Percentiles rank a stretch among this genome's conserved stretches.
These are phyloP conservation scores for Agroathelia rolfsii DNA, from an alignment of 1,284 basidiomycete species.

Conservation along the genomic window DNA sequence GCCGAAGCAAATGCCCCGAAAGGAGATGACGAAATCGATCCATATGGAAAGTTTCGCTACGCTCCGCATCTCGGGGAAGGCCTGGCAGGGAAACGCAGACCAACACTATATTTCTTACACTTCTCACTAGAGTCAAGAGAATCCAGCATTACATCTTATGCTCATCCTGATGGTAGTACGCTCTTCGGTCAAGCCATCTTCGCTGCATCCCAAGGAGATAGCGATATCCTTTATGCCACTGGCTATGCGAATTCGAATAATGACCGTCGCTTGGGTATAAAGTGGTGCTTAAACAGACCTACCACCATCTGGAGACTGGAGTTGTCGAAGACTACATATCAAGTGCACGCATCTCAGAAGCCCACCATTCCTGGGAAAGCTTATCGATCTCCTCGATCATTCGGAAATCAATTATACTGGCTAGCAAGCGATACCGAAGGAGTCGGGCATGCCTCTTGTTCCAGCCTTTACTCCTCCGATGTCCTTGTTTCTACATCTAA, in stretches of 20 bases:
- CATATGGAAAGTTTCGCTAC: conserved; percentile 41
- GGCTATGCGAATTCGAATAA: conserved; percentile 52
- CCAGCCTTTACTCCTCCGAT: conserved; percentile 37
- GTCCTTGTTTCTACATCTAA: too few relatives aligned
- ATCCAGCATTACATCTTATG: too few relatives aligned
- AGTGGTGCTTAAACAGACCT: conserved; percentile 54
- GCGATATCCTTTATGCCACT: conserved; percentile 42
- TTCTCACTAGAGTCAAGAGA: too few relatives aligned
- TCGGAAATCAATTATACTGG: too few relatives aligned
- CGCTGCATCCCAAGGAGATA: conserved; percentile 26
- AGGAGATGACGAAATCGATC: conserved; percentile 24
- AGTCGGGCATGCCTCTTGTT: conserved; percentile 52
- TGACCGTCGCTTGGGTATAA: conserved; percentile 48
- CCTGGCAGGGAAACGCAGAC: conserved; percentile 35
- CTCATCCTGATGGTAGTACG: conserved; percentile 1
- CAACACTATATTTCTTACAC: conserved; percentile 37
- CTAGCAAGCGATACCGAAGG: conserved; percentile 44
- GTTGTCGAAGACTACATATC: conserved; percentile 15
- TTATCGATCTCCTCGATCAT: conserved; percentile 30
- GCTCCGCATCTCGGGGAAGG: conserved; percentile 48
- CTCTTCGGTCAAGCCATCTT: conserved; percentile 53
- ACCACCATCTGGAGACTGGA: conserved; percentile 44
- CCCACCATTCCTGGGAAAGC: conserved; percentile 28
- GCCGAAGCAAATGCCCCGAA: conserved; percentile 38
- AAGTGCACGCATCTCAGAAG: too few relatives aligned